Conservation (phyloP, 2,329 filamentous ascomycete species). For the Triangularia verruculosa region DNA sequence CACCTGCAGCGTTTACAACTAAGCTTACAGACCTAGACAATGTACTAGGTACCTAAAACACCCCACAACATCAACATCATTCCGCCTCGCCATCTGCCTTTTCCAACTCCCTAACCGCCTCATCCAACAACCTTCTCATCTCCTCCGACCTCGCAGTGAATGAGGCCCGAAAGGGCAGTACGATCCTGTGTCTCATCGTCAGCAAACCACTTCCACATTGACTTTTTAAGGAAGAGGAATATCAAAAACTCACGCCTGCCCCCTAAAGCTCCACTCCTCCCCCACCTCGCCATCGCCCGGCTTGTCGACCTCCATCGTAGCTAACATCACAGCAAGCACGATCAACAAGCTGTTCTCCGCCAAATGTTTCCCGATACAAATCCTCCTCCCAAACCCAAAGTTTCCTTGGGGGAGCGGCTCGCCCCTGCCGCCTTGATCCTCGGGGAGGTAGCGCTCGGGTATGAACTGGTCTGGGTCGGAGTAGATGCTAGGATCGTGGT, state of each 20-base stretch:
- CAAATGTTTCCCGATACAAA: slow-evolving; percentile 44
- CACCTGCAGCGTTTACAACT: too few species aligned
- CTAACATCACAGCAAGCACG: slow-evolving; percentile 34
- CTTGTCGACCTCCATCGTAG: slow-evolving; percentile 30
- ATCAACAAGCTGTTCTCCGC: slow-evolving; percentile 48
- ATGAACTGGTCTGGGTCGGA: slow-evolving; percentile 34
- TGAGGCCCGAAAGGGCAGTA: slow-evolving; percentile 23
- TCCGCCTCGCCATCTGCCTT: neutral
- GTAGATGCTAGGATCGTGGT: slow-evolving; percentile 33
- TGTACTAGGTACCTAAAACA: too few species aligned
- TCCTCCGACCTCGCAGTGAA: neutral
- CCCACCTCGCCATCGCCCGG: slow-evolving; percentile 28
- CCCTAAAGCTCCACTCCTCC: slow-evolving; percentile 29
- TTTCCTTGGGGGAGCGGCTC: slow-evolving; percentile 33
- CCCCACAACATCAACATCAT: too few species aligned
- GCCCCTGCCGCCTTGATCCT: slow-evolving; percentile 25
- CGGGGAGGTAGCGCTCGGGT: slow-evolving; percentile 32
- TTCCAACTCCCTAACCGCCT: neutral
- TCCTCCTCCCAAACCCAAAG: slow-evolving; percentile 45
- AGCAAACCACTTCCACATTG: too few species aligned
- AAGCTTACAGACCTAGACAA: too few species aligned
- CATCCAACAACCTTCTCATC: slow-evolving; percentile 11
- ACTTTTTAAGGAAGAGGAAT: neutral
- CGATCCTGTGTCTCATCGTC: slow-evolving; percentile 16
- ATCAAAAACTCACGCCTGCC: slow-evolving; percentile 29